Base-by-base conservation (phyloP, 2,329 filamentous ascomycete species). In the Epichloe typhina region DNA sequence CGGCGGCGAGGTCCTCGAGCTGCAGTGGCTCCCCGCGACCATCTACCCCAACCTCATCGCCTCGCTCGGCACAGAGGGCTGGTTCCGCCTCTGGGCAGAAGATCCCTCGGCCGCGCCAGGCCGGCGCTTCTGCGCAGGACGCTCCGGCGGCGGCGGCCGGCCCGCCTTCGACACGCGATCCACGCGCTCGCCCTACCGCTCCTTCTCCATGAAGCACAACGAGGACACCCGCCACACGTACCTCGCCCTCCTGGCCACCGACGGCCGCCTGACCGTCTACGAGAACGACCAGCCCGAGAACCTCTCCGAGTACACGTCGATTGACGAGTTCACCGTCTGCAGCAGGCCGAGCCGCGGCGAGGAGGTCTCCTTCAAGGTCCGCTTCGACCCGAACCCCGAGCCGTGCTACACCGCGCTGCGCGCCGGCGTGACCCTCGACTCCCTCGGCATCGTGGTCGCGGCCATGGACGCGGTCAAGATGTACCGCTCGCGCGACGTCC, bases 1-100 rank as follows among this genome's bases (percentile, higher is more conserved):
- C 64, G 86, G 88, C 63, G 88, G 88, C 47, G 89, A 96, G 68
- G 85, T 97, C 55, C 75, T 89, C 54, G 88, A 95, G 87, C 82
- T 95, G 50, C 88, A 93, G 74, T 97, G 91, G 90, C 86, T 95
- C 52, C 88, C 89, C 1, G 86, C 89, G 0, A 91, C 87, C 55
- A 83, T 93, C 53, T 93, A 93, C 58, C 88, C 80, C 38, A 82
- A 93, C 62, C 80, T 95, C 59, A 74, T 97, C 58, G 90, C 84
- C 51, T 95, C 86, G 50, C 85, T 96, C 53, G 88, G 87, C 55
- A 86, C 91, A 61, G 91, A 96, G 61, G 88, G 91, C 61, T 83
- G 84, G 65, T 88, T 94, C 72, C 88, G 89, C 64, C 76, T 97
- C 56, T 97, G 91, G 91, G 84, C 86, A 54, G 91, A 96, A 69